Base-by-base conservation (phyloP, 2,329 filamentous ascomycete genomes). In the Epicoccum nigrum region DNA sequence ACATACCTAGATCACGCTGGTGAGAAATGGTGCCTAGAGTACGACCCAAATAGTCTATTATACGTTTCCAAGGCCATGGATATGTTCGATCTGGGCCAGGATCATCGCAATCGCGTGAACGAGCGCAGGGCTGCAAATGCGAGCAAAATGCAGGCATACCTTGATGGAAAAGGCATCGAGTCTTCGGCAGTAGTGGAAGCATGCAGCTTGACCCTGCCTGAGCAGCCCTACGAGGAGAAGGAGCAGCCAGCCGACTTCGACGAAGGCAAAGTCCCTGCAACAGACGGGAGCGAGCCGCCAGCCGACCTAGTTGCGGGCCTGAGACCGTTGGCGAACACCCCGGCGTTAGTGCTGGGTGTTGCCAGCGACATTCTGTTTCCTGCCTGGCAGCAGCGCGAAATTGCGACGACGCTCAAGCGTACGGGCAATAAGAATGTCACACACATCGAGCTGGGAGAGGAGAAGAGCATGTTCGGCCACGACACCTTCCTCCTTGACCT, bases 51-150 rank as follows among this genome's bases (percentile, higher is more conserved):
- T 75, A 96, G 92, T 68, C 77, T 97, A 31, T 80, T 99, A 2
- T 99, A 99, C 72, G 90, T 99, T 49, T 96, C 91, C 72, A 99
- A 99, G 76, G 94, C 94, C 4, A 99, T 99, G 94, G 94, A 99
- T 69, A 80, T 99, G 11, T 99, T 99, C 72, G 94, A 99, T 66
- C 83, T 99, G 0, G 92, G 94, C 19, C 78, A 79, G 39, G 81
- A 84, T 32, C 86, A 88, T 67, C 90, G 92, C 69, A 73, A 77
- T 3, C 84, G 82, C 16, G 85, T 89, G 2, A 78, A 78, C 16
- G 68, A 78, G 25, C 83, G 91, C 21, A 81, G 92, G 13, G 78
- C 81, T 12, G 79, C 84, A 46, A 85, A 87, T 39, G 76, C 82
- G 54, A 74, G 77, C 35, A 82, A 83, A 41, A 75, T 92, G 2